A percentile compares a stretch with the other conserved stretches of the same genome.
phyloP scores from a whole-genome alignment of 306 rosid genomes.

The Albizia julibrissin region DNA sequence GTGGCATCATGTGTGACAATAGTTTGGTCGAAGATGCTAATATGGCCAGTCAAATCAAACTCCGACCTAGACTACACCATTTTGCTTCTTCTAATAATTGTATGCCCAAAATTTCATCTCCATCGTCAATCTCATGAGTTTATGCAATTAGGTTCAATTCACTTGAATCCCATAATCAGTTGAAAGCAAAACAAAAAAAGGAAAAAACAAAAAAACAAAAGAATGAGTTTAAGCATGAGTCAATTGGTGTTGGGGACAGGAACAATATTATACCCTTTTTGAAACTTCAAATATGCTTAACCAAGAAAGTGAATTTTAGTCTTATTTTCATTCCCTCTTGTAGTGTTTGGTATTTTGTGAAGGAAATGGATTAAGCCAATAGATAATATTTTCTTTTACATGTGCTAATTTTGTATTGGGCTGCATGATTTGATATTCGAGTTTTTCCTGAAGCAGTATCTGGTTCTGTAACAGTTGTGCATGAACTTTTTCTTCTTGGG shows the following conservation, averaged over 20 bases:
- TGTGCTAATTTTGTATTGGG: background rate
- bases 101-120: background rate
- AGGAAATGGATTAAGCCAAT: slow-evolving; percentile 13
- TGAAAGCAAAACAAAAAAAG: background rate
- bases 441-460: slow-evolving; percentile 17
- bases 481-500: background rate
- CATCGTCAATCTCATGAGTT: background rate
- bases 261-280: background rate
- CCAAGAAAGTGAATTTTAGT: background rate
- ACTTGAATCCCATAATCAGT: background rate
- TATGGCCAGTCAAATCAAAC: background rate
- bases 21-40: background rate
- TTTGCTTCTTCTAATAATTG: background rate
- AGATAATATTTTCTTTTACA: background rate
- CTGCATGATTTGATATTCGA: background rate
- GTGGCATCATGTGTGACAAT: background rate
- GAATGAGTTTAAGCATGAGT: background rate
- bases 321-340: background rate
- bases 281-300: background rate
- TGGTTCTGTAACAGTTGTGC: background rate
- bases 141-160: background rate
- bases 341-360: background rate
- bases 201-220: too few species aligned
- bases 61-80: background rate
- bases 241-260: background rate